These are phyloP conservation scores for Trichothecium roseum DNA, from an alignment of 2,329 filamentous ascomycete genomes.

Conservation along the genomic window DNA sequence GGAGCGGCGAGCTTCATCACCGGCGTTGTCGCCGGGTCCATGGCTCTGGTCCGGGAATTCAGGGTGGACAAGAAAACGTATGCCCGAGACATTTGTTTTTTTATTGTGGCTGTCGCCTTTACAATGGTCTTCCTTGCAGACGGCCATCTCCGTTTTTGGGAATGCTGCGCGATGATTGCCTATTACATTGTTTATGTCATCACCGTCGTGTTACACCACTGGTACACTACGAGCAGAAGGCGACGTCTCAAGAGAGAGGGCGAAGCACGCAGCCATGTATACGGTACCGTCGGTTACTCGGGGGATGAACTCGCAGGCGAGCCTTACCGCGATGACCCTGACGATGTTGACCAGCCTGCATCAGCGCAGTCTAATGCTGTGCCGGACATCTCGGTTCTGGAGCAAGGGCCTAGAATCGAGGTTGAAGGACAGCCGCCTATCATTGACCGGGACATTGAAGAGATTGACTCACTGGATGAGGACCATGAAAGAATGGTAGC, in stretches of 20 bases:
- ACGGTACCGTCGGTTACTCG: conserved; percentile 40
- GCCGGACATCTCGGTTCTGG: conserved; percentile 31
- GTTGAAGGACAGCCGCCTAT: conserved; percentile 21
- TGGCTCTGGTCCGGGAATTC: conserved; percentile 95
- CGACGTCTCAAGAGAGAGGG: conserved; percentile 54
- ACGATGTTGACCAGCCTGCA: conserved; percentile 15
- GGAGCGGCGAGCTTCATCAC: conserved; percentile 95
- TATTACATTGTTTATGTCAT: conserved; percentile 87
- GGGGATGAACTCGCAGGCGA: conserved; percentile 44
- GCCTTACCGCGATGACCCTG: conserved; percentile 53
- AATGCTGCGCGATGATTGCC: conserved; percentile 79
- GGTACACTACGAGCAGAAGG: conserved; percentile 58
- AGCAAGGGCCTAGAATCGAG: conserved; percentile 36
- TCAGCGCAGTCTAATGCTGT: conserved; percentile 9
- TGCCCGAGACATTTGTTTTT: conserved; percentile 84
- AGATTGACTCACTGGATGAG: conserved; percentile 38
- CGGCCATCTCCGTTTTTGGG: conserved; percentile 75
- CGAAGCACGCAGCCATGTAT: conserved; percentile 64
- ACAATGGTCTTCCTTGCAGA: conserved; percentile 82
- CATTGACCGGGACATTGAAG: conserved; percentile 13
- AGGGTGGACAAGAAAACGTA: conserved; percentile 84
- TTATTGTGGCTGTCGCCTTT: conserved; percentile 76
- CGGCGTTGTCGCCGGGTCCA: conserved; percentile 89
- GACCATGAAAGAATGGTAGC: conserved; percentile 54
- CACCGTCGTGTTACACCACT: conserved; percentile 87